Evolutionary conservation across 2,329 filamentous ascomycete species (phyloP), one percentile per base, ranked within the genome.

Genomic region (Aspergillus texensis): DNA sequence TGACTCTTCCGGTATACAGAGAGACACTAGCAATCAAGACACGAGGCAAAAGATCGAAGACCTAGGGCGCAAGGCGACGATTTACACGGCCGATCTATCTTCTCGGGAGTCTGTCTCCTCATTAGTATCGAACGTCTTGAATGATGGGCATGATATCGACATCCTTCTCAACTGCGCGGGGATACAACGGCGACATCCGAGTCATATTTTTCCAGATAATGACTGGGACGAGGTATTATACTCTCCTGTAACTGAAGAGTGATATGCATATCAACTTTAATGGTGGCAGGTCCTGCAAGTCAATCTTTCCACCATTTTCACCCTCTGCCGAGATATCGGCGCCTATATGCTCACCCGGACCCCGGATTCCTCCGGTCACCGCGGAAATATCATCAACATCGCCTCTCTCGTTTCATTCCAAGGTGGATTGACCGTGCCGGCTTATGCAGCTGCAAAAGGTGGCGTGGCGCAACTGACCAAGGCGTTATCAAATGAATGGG

Each of bases 401-500:
- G 93, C 89, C 12, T 91, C 88, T 14, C 85, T 97, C 46, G 85
- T 96, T 43, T 88, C 88, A 54, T 94, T 94, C 83, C 91, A 96
- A 75, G 94, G 94, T 60, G 93, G 93, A 0, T 84, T 97, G 68
- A 96, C 91, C 0, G 92, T 97, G 1, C 93, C 93, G 0, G 93
- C 93, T 1, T 97, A 97, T 75, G 90, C 93, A 0, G 91, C 93
- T 0, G 88, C 87, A 66, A 97, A 97, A 79, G 93, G 93, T 52
- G 93, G 91, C 10, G 89, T 97, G 0, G 90, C 88, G 6, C 93
- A 96, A 80, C 79, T 96, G 63, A 96, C 92, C 58, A 96, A 95
- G 81, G 89, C 90, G 30, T 83, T 97, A 62, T 88, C 89, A 54
- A 97, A 97, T 75, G 92, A 96, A 80, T 97, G 93, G 93, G 88